Evolutionary conservation across 176 grass and related monocot genomes (phyloP).

Genomic region (Elaeis guineensis): DNA sequence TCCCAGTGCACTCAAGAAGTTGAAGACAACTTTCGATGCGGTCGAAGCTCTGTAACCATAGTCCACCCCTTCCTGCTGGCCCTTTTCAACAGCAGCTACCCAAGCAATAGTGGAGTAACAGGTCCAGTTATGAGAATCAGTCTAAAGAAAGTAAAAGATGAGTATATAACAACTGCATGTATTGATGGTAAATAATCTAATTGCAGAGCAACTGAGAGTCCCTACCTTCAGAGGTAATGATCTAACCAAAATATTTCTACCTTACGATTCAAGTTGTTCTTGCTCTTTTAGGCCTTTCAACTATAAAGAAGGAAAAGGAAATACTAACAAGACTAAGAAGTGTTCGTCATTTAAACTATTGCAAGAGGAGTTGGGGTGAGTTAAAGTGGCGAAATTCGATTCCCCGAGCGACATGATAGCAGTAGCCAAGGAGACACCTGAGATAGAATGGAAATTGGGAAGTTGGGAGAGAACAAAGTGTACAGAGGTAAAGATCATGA

Average conservation of each 20-base stretch:
- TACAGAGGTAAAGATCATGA: constrained; percentile 35
- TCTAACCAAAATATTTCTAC: no score
- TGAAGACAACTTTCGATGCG: constrained; percentile 12
- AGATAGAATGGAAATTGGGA: constrained; percentile 69
- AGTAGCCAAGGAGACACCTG: constrained; percentile 37
- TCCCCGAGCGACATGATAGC: constrained; percentile 61
- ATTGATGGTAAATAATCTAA: no score
- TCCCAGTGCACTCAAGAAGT: constrained; percentile 38
- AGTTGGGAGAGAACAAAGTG: constrained; percentile 48
- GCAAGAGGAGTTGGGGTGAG: no score
- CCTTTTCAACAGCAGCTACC: constrained; percentile 32
- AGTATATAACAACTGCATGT: no score
- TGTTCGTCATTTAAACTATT: no score
- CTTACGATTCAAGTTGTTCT: no score
- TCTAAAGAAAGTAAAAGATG: not conserved
- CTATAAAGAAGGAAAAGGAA: no score
- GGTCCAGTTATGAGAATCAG: not conserved
- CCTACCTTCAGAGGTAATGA: no score
- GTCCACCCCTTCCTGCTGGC: constrained; percentile 17
- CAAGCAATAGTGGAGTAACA: constrained; percentile 67
- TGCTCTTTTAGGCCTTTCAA: no score
- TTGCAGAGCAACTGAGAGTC: no score
- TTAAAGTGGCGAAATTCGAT: not conserved
- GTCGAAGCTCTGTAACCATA: constrained; percentile 28
- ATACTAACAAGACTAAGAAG: no score